phyloP scores from a whole-genome alignment of 2,329 filamentous ascomycete genomes.

The Purpureocillium takamizusanense region DNA sequence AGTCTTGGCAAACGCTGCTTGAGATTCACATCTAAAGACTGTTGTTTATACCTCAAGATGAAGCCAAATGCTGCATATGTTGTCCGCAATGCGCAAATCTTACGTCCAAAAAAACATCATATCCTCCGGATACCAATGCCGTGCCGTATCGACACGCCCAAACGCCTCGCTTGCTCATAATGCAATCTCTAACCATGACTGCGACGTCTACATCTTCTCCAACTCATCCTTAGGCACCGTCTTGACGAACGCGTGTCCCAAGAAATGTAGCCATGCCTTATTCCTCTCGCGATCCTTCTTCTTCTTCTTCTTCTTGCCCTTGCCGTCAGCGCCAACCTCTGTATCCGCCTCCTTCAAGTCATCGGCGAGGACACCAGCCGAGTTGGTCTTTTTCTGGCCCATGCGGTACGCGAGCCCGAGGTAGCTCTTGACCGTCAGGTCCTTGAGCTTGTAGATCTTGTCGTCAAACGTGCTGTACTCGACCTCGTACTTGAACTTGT shows the following conservation, averaged over 20 bases:
- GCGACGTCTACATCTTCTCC: conserved; percentile 27
- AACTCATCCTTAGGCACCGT: conserved; percentile 61
- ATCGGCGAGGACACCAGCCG: conserved; percentile 13
- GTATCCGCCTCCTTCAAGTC: conserved; percentile 13
- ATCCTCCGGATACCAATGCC: no score
- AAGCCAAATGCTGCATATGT: no score
- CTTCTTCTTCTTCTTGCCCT: conserved; percentile 39
- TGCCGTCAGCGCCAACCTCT: conserved; percentile 22
- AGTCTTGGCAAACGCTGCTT: no score
- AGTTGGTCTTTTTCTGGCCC: conserved; percentile 28
- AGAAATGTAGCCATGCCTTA: conserved; percentile 69
- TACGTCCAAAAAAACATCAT: no score
- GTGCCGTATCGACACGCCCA: neutral
- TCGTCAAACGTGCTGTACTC: conserved; percentile 84
- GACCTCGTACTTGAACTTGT: conserved; percentile 63
- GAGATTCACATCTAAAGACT: no score
- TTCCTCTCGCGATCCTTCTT: conserved; percentile 48
- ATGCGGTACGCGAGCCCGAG: conserved; percentile 74
- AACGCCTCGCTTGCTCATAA: neutral
- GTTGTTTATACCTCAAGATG: no score
- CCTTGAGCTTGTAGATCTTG: conserved; percentile 61
- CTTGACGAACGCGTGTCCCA: conserved; percentile 70
- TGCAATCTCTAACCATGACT: neutral
- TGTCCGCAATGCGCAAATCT: no score
- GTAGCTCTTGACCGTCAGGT: conserved; percentile 77